Conservation (phyloP, 176 grass and related monocot species). For the Miscanthus lutarioriparius region DNA sequence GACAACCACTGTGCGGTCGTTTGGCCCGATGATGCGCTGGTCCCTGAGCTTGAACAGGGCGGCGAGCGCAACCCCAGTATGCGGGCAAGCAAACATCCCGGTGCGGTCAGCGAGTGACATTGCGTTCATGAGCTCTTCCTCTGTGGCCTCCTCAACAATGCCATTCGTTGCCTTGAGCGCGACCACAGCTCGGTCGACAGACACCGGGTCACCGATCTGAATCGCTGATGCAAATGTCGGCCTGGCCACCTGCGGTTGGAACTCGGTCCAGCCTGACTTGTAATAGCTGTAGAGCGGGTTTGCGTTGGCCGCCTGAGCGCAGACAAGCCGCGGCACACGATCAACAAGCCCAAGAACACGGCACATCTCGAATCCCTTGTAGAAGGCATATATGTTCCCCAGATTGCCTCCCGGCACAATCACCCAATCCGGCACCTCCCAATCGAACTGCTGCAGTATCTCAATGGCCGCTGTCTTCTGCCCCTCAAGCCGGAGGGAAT, state of each 20-base stretch:
- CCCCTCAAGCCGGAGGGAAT: slow-evolving; percentile 82
- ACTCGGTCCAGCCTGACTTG: slow-evolving; percentile 80
- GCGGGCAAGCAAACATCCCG: slow-evolving; percentile 94
- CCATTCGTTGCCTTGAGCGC: slow-evolving; percentile 71
- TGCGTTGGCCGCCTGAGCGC: slow-evolving; percentile 81
- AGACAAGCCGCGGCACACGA: slow-evolving; percentile 74
- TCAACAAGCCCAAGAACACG: slow-evolving; percentile 76
- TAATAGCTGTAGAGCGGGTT: slow-evolving; percentile 82
- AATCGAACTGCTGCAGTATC: slow-evolving; percentile 95
- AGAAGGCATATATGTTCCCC: slow-evolving; percentile 96
- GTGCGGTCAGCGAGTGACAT: slow-evolving; percentile 95
- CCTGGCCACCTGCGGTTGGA: slow-evolving; percentile 61
- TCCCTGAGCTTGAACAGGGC: slow-evolving; percentile 86
- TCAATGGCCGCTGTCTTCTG: slow-evolving; percentile 94
- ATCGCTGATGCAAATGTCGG: slow-evolving; percentile 77
- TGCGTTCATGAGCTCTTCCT: slow-evolving; percentile 95
- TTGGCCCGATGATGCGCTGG: slow-evolving; percentile 55
- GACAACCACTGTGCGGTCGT: slow-evolving; percentile 83
- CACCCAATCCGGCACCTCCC: slow-evolving; percentile 95
- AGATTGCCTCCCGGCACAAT: slow-evolving; percentile 88
- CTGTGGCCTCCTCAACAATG: slow-evolving; percentile 84
- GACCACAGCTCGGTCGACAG: slow-evolving; percentile 64
- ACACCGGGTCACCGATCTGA: slow-evolving; percentile 92
- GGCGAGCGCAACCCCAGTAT: slow-evolving; percentile 80
- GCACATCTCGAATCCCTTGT: slow-evolving; percentile 98